phyloP scores from a whole-genome alignment of 164 flowering plant species.

The Houttuynia cordata region DNA sequence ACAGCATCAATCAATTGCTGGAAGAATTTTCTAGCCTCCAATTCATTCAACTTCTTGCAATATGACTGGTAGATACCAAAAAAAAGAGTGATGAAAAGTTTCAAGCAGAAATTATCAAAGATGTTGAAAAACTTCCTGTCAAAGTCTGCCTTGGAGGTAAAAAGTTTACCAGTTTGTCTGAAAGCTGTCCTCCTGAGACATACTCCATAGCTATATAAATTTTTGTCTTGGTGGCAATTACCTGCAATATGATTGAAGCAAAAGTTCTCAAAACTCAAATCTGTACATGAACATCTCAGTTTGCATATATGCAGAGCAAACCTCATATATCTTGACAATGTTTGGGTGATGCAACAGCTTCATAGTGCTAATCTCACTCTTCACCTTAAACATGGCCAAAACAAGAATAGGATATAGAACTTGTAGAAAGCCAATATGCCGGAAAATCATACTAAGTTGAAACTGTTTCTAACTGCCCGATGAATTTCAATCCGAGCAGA shows the following conservation, averaged over 20 bases:
- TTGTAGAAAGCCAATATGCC: not conserved
- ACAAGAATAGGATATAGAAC: not conserved
- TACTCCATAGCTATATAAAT: constrained; percentile 69
- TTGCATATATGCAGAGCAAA: constrained; percentile 4
- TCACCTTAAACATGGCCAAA: constrained; percentile 28
- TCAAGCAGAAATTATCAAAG: not conserved
- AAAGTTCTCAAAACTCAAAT: not conserved
- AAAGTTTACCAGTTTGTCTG: constrained; percentile 54
- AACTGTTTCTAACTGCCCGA: no score
- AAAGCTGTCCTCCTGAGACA: constrained; percentile 53
- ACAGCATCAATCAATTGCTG: constrained; percentile 84
- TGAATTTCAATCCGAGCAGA: no score
- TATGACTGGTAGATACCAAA: constrained; percentile 25
- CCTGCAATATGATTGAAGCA: constrained; percentile 23
- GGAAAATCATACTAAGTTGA: no score
- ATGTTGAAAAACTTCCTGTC: not conserved
- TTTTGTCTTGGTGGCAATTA: constrained; percentile 58
- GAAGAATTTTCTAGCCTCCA: constrained; percentile 64
- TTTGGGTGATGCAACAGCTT: constrained; percentile 68
- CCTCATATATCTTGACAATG: constrained; percentile 66
- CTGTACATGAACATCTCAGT: not conserved
- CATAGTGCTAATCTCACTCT: constrained; percentile 69
- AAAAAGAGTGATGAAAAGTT: not conserved
- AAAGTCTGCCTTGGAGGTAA: not conserved
- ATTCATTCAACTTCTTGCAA: constrained; percentile 35